phyloP scores from a whole-genome alignment of 306 rosid species.

The Neltuma alba region DNA sequence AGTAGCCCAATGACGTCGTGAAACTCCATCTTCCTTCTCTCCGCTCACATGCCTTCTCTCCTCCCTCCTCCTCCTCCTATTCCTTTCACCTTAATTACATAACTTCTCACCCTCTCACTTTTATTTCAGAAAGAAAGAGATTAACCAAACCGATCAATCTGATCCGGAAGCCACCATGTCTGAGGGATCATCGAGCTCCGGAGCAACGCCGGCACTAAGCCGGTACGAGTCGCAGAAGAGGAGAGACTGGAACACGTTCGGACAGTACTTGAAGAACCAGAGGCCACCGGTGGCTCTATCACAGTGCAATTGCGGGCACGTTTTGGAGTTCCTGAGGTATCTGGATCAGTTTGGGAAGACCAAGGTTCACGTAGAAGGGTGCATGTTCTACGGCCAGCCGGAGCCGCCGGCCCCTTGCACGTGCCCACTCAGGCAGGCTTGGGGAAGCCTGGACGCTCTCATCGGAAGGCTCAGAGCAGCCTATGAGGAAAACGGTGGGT shows the following conservation, averaged over 20 bases:
- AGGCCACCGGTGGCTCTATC: constrained; percentile 82
- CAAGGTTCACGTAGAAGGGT: constrained; percentile 86
- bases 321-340: constrained; percentile 80
- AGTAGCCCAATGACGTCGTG: constrained; percentile 64
- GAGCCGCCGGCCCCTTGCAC: constrained; percentile 97
- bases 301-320: constrained; percentile 83
- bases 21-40: constrained; percentile 61
- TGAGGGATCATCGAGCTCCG: constrained; percentile 53
- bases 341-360: constrained; percentile 97
- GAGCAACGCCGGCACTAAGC: constrained; percentile 53
- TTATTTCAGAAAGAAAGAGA: neutral
- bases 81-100: constrained; percentile 63
- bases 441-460: constrained; percentile 97
- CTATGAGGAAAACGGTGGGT: constrained; percentile 91
- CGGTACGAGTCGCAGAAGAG: constrained; percentile 93
- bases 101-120: constrained; percentile 23
- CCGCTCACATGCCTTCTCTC: no score
- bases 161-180: neutral
- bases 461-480: constrained; percentile 96
- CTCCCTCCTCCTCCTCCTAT: constrained; percentile 42
- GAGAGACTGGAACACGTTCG: constrained; percentile 97
- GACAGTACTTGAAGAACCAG: constrained; percentile 87
- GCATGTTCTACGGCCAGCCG: constrained; percentile 90
- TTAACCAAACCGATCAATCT: neutral
- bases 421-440: constrained; percentile 89